Conservation (phyloP, 1,284 basidiomycete genomes). For the Sphaerobolus stellatus region DNA sequence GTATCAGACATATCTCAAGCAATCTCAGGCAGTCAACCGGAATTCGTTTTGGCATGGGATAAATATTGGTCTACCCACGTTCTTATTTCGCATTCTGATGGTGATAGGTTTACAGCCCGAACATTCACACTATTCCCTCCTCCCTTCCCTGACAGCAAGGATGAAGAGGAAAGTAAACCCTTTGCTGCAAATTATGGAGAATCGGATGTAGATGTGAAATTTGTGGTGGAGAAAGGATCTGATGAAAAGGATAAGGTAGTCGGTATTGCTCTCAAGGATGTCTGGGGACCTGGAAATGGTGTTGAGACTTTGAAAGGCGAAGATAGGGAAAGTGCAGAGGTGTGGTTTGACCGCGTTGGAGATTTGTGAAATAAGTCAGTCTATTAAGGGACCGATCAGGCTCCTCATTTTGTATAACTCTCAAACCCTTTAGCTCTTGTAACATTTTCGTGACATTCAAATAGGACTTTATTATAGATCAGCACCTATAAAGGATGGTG, state of each 20-base stretch:
- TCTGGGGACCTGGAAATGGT: slow-evolving; percentile 7
- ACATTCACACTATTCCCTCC: background rate
- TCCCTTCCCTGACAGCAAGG: slow-evolving; percentile 5
- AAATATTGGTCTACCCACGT: background rate
- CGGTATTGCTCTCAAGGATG: background rate
- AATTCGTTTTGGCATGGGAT: background rate
- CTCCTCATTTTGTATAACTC: no score
- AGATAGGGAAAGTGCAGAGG: slow-evolving; percentile 7
- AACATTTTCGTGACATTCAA: no score
- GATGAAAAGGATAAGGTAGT: background rate
- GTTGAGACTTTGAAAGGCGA: background rate
- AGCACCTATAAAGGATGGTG: no score
- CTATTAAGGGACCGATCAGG: background rate
- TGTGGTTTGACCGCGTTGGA: slow-evolving; percentile 10
- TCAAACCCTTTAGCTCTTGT: no score
- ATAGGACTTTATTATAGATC: no score
- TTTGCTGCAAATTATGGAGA: background rate
- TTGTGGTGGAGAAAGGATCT: slow-evolving; percentile 2
- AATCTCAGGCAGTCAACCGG: background rate
- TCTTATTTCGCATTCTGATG: background rate
- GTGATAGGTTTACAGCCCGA: background rate
- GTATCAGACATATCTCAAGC: background rate
- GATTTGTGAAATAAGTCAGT: background rate
- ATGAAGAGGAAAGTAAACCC: background rate
- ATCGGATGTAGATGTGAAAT: background rate